phyloP scores from a whole-genome alignment of 2,329 filamentous ascomycete genomes.

The Teratosphaeria gauchensis region DNA sequence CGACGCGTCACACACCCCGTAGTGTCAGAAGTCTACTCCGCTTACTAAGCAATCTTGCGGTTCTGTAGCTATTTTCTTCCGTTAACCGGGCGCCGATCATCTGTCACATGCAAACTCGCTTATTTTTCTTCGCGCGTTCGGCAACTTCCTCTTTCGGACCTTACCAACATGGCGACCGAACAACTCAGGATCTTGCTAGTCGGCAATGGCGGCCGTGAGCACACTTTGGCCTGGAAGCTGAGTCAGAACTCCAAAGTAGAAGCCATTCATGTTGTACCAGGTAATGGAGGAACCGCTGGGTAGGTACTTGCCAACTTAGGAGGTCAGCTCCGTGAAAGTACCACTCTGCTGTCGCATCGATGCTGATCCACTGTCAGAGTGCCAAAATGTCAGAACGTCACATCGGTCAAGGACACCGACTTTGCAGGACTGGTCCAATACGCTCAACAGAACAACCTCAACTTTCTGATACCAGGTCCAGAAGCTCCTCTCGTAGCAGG shows the following conservation, averaged over 20 bases:
- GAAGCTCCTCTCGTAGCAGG: constrained; percentile 91
- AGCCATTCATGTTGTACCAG: constrained; percentile 58
- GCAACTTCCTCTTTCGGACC: neutral
- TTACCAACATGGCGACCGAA: constrained; percentile 7
- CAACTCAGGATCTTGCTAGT: constrained; percentile 68
- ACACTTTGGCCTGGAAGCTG: constrained; percentile 90
- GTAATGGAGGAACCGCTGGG: constrained; percentile 76
- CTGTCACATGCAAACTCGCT: no score
- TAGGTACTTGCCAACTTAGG: constrained; percentile 17
- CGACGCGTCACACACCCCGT: no score
- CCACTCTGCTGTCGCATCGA: neutral
- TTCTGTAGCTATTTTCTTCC: no score
- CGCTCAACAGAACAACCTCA: constrained; percentile 61
- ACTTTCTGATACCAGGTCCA: constrained; percentile 80
- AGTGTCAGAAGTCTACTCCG: no score
- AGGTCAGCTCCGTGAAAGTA: neutral
- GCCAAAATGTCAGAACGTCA: constrained; percentile 48
- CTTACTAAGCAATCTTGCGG: no score
- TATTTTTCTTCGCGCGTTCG: no score
- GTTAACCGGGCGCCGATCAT: no score
- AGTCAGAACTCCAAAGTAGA: constrained; percentile 71
- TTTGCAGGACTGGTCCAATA: constrained; percentile 69
- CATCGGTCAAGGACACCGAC: constrained; percentile 60
- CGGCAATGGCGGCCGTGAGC: constrained; percentile 88
- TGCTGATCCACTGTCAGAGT: constrained; percentile 14